phyloP scores from a whole-genome alignment of 2,329 filamentous ascomycete genomes.

The Ophiocordyceps camponoti-rufipedis region DNA sequence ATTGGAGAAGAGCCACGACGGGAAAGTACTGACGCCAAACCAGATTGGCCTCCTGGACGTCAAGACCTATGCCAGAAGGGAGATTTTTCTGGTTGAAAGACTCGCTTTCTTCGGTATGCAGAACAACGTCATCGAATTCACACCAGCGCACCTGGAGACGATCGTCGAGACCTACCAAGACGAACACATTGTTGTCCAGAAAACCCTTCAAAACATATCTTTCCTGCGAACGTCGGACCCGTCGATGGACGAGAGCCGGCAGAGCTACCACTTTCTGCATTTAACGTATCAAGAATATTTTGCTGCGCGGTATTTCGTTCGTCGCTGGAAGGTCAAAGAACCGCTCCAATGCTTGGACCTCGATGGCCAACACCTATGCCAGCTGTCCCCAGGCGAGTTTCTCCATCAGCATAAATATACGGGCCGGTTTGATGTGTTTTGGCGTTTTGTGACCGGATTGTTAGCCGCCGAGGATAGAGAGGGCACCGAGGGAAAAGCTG shows the following conservation, averaged over 20 bases:
- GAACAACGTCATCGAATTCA: not conserved
- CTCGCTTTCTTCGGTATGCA: not conserved
- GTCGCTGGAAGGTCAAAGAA: no score
- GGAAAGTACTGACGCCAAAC: no score
- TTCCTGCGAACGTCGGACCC: not conserved
- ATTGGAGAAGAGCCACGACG: not conserved
- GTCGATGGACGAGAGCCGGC: not conserved
- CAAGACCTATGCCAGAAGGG: not conserved
- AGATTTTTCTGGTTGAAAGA: not conserved
- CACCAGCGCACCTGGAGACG: no score
- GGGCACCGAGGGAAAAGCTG: no score
- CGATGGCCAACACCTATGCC: not conserved
- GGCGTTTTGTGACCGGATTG: slow-evolving; percentile 23
- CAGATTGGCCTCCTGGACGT: no score
- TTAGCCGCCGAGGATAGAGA: slow-evolving; percentile 5
- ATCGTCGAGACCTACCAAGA: no score
- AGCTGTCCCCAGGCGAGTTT: slow-evolving; percentile 6
- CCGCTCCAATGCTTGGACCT: not conserved
- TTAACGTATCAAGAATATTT: not conserved
- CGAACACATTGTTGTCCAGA: not conserved
- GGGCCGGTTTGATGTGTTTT: slow-evolving; percentile 19
- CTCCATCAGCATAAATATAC: slow-evolving; percentile 19
- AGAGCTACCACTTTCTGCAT: not conserved
- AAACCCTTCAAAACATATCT: not conserved
- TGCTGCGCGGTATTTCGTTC: no score